These are phyloP conservation scores for Akanthomyces muscarius DNA, from an alignment of 2,329 filamentous ascomycete genomes.

Conservation along the genomic window DNA sequence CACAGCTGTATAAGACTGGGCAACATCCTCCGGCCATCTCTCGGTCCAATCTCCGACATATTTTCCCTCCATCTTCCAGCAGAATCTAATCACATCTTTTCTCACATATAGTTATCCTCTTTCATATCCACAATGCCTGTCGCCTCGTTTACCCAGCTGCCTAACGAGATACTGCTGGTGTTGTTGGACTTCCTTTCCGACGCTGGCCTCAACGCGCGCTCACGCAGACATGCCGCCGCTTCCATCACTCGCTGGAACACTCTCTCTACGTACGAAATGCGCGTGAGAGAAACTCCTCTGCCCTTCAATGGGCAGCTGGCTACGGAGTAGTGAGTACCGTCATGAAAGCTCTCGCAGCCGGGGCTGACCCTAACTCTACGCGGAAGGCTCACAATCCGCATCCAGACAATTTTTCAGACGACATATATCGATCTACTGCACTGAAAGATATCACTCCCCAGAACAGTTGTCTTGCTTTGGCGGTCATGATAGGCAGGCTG, in stretches of 20 bases:
- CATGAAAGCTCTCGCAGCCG: constrained; percentile 2
- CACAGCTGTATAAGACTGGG: no score
- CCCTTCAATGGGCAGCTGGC: neutral
- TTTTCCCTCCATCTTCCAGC: neutral
- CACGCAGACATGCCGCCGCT: neutral
- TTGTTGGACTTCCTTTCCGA: neutral
- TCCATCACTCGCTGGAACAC: neutral
- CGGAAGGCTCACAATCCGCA: neutral
- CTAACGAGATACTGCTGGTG: neutral
- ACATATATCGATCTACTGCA: neutral
- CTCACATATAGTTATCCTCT: no score
- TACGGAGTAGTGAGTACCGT: neutral
- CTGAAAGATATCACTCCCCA: neutral
- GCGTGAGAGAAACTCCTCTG: neutral
- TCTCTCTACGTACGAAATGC: neutral
- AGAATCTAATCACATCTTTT: neutral
- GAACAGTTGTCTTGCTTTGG: neutral
- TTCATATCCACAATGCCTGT: neutral
- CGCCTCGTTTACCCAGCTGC: neutral
- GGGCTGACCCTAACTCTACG: neutral
- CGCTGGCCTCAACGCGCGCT: neutral
- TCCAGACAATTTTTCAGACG: neutral
- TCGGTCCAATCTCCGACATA: no score
- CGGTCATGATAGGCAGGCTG: neutral
- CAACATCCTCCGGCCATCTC: no score